Base-by-base conservation (phyloP, 352 stramenopile species). In the Globisporangium polare region DNA sequence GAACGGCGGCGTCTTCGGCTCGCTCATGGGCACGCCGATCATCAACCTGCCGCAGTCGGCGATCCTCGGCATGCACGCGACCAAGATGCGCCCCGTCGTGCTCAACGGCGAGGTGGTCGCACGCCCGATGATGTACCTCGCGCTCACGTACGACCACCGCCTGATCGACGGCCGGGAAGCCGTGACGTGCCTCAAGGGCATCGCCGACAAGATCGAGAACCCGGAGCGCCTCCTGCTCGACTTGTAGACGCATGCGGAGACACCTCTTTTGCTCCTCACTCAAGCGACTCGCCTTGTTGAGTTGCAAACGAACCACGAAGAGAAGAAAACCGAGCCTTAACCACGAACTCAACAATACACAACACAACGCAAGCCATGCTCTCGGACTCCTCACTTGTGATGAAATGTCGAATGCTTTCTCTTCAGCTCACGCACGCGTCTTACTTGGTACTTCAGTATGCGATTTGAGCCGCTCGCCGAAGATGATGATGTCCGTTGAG, bases 101-200 rank as follows among this genome's bases (percentile, higher is more conserved):
- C 78, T 87, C 47, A 86, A 95, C 74, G 97, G 97, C 42, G 79
- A 99, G 72, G 90, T 99, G 53, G 94, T 98, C 29, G 95, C 96
- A 9, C 76, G 97, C 46, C 97, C 97, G 31, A 99, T 99, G 96
- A 99, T 99, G 97, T 99, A 99, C 81, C 78, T 99, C 49, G 97
- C 97, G 45, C 86, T 99, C 54, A 99, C 97, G 57, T 99, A 99
- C 78, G 97, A 99, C 86, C 97, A 99, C 87, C 90, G 97, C 58
- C 80, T 99, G 51, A 97, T 99, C 61, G 97, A 99, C 73, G 97
- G 97, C 35, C 94, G 97, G 65, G 97, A 99, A 82, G 96, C 95
- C 56, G 97, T 99, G 35, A 99, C 96, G 50, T 99, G 98, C 78
- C 88, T 99, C 63, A 99, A 99, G 80, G 93, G 83, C 60, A 97